Percentiles rank a stretch among this genome's conserved stretches.
phyloP scores from a whole-genome alignment of 352 stramenopile genomes.

The Phytophthora boehmeriae region DNA sequence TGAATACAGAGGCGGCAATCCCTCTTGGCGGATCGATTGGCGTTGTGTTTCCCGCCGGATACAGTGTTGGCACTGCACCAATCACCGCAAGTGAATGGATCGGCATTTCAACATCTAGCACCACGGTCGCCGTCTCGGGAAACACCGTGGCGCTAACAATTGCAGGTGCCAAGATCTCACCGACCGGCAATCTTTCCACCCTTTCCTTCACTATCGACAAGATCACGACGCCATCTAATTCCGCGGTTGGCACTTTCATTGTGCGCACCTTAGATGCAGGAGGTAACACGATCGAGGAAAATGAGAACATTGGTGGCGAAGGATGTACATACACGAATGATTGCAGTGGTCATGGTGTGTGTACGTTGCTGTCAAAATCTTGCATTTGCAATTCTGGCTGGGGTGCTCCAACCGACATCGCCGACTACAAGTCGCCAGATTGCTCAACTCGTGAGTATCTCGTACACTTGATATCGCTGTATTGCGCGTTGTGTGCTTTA shows the following conservation, averaged over 20 bases:
- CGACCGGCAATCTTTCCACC: conserved; percentile 28
- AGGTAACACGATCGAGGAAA: conserved; percentile 61
- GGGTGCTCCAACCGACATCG: conserved; percentile 68
- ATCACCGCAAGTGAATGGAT: conserved; percentile 35
- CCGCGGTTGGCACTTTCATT: conserved; percentile 50
- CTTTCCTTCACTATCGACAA: conserved; percentile 51
- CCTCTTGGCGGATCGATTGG: conserved; percentile 48
- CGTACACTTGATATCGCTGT: neutral
- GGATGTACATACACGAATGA: conserved; percentile 75
- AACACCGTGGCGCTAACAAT: conserved; percentile 44
- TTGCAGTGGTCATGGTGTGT: conserved; percentile 85
- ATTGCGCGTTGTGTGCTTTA: neutral
- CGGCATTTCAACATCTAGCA: conserved; percentile 43
- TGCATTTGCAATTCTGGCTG: conserved; percentile 71
- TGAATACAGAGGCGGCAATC: conserved; percentile 49
- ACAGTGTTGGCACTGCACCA: conserved; percentile 28
- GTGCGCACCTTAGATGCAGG: conserved; percentile 53
- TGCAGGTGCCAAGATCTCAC: conserved; percentile 30
- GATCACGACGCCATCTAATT: conserved; percentile 56
- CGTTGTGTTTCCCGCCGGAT: conserved; percentile 56
- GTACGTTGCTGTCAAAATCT: conserved; percentile 65
- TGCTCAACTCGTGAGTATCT: conserved; percentile 68
- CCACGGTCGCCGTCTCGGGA: conserved; percentile 27
- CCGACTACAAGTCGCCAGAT: conserved; percentile 76
- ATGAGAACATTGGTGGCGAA: conserved; percentile 53